Percentiles rank a stretch among this genome's conserved stretches.
phyloP scores from a whole-genome alignment of 441 rosid species.

The Pelargonium citronellum region DNA sequence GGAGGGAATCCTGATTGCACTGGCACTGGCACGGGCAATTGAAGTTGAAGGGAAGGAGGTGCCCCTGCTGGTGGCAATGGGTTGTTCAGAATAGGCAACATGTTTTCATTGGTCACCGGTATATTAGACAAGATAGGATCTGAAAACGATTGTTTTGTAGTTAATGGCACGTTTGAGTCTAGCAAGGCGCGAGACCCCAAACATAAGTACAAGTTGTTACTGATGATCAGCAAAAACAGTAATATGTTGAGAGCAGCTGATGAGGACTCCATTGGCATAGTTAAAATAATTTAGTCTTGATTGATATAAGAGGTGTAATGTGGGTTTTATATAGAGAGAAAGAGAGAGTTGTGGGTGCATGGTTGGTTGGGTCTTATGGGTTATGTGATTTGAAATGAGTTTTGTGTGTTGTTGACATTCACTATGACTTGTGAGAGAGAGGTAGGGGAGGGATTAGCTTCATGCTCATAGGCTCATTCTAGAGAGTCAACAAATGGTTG shows the following conservation, averaged over 20 bases:
- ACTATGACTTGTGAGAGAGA: too few relatives aligned
- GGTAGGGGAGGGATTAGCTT: not conserved
- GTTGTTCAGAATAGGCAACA: not conserved
- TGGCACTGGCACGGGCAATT: too few relatives aligned
- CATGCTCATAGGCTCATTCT: not conserved
- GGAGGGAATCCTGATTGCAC: not conserved
- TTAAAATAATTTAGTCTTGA: not conserved
- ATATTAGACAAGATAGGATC: not conserved
- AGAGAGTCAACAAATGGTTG: not conserved
- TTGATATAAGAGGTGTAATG: not conserved
- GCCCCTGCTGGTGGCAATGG: not conserved
- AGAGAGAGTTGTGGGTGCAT: not conserved
- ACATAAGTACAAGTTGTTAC: not conserved
- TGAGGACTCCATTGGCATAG: slow-evolving; percentile 1
- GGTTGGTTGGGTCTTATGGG: slow-evolving; percentile 5
- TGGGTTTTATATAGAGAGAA: not conserved
- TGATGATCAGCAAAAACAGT: not conserved
- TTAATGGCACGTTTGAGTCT: not conserved
- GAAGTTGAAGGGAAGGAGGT: not conserved
- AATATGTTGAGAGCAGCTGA: not conserved
- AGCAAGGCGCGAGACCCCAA: not conserved
- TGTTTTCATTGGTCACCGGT: not conserved
- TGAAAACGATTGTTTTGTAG: not conserved
- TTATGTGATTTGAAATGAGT: not conserved
- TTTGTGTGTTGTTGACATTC: not conserved